Conservation (phyloP, 371 early-diverging fungal species). For the Mucor irregularis region DNA sequence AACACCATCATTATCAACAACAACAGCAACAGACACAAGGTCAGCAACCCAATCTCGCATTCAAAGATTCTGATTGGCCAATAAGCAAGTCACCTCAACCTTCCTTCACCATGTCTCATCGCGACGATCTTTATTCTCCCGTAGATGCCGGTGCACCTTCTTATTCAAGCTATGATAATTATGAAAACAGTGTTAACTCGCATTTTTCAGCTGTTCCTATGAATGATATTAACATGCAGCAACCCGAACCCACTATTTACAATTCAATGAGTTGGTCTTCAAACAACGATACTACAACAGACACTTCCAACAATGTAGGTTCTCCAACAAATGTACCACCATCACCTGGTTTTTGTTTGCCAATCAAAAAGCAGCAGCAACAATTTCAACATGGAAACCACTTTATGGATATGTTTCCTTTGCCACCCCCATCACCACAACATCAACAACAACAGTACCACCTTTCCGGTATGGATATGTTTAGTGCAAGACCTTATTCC, state of each 20-base stretch:
- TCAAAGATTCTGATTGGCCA: constrained; percentile 7
- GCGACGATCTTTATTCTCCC: not conserved
- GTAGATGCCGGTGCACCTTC: not conserved
- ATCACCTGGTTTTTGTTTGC: not conserved
- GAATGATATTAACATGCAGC: not conserved
- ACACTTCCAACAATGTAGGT: not conserved
- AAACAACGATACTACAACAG: not conserved
- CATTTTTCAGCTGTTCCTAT: not conserved
- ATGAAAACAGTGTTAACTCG: too few species aligned
- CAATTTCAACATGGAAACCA: not conserved
- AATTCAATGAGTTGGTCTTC: not conserved
- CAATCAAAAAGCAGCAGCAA: not conserved
- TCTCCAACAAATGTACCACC: not conserved
- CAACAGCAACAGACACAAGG: too few species aligned
- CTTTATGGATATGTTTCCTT: not conserved
- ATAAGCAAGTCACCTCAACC: constrained; percentile 1
- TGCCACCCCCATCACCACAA: not conserved
- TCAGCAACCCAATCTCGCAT: constrained; percentile 1
- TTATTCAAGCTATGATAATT: not conserved
- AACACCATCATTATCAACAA: not conserved
- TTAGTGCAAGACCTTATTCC: not conserved
- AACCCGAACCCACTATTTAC: not conserved
- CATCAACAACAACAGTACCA: not conserved
- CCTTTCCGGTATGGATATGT: not conserved
- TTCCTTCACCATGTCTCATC: not conserved